Conservation (phyloP, 176 grass and related monocot genomes). For the Cymbopogon citratus region DNA sequence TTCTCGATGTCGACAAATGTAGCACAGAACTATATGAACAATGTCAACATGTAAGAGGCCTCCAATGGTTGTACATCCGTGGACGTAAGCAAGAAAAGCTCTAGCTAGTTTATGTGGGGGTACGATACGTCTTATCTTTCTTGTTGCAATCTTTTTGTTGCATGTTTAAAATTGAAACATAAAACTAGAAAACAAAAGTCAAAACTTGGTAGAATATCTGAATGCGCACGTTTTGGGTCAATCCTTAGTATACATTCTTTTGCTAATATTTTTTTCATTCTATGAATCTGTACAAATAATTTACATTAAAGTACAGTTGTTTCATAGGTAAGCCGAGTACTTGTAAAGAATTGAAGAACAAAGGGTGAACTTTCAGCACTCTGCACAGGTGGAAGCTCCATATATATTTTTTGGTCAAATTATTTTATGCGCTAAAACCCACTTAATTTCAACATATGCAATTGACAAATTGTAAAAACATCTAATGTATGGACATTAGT, state of each 20-base stretch:
- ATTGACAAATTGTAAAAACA: no score
- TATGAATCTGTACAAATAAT: not conserved
- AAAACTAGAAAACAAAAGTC: not conserved
- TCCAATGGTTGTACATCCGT: not conserved
- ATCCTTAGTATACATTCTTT: not conserved
- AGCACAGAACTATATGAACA: constrained; percentile 3
- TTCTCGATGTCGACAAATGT: not conserved
- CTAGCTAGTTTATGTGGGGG: not conserved
- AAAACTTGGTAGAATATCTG: not conserved
- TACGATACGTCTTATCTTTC: not conserved
- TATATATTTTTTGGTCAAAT: no score
- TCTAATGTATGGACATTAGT: no score
- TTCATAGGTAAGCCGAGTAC: not conserved
- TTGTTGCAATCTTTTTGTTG: not conserved
- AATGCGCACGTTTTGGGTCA: not conserved
- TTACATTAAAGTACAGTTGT: not conserved
- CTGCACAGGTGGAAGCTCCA: not conserved
- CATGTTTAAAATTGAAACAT: not conserved
- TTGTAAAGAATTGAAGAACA: not conserved
- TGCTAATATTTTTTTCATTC: not conserved
- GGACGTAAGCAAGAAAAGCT: not conserved
- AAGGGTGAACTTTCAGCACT: not conserved
- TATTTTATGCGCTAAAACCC: no score
- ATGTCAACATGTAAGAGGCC: not conserved
- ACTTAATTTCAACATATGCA: no score